phyloP scores from a whole-genome alignment of 23 red algal species.

The Gracilaria domingensis region DNA sequence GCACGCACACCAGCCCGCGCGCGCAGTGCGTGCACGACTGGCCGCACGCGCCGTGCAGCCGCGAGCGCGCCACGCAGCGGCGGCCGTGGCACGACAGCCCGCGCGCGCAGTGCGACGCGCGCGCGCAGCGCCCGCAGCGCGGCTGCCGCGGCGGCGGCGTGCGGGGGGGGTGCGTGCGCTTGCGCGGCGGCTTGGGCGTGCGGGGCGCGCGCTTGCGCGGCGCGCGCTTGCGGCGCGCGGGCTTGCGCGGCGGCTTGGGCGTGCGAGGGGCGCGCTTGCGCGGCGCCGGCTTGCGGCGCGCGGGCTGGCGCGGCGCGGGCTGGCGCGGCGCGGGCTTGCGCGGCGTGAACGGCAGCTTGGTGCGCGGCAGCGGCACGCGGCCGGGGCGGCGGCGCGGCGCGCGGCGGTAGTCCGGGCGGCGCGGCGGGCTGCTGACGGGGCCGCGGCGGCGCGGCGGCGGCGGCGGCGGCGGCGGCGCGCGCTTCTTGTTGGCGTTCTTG shows the following conservation, averaged over 20 bases:
- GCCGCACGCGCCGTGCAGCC: neutral
- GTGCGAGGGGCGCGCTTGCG: neutral
- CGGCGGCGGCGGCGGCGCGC: neutral
- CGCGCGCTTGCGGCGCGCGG: neutral
- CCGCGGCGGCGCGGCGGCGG: neutral
- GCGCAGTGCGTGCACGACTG: neutral
- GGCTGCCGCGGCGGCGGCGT: neutral
- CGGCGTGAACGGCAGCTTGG: neutral
- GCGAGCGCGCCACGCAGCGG: neutral
- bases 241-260: neutral
- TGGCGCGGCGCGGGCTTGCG: neutral
- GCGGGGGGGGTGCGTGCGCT: neutral
- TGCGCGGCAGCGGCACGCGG: neutral
- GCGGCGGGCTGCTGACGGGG: neutral
- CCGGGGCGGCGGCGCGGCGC: neutral
- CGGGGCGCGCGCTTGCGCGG: neutral
- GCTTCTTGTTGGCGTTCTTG: neutral
- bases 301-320: neutral
- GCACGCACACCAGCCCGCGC: neutral
- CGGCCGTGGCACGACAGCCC: neutral
- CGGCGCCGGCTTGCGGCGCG: neutral
- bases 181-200: neutral
- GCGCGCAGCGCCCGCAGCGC: neutral
- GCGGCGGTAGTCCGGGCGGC: neutral
- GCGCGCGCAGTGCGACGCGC: neutral